phyloP scores from a whole-genome alignment of 2,329 filamentous ascomycete genomes.

The Aspergillus spinulosporus region DNA sequence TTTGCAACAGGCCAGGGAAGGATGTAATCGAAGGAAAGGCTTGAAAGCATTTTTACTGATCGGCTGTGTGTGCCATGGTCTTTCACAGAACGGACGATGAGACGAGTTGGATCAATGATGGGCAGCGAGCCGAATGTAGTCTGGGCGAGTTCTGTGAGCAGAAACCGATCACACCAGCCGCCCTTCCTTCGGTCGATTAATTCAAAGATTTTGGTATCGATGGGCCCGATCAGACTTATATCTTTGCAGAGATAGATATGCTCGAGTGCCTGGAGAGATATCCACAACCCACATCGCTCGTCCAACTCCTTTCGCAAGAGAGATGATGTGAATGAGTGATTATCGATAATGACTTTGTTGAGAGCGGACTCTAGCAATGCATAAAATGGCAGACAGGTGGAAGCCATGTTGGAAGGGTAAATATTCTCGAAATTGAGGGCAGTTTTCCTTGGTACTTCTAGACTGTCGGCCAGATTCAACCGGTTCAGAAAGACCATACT shows the following conservation, averaged over 20 bases:
- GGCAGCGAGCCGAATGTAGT: conserved; percentile 62
- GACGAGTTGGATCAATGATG: conserved; percentile 59
- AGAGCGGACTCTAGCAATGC: conserved; percentile 73
- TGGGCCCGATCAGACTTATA: conserved; percentile 64
- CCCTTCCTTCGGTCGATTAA: conserved; percentile 64
- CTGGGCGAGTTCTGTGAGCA: conserved; percentile 74
- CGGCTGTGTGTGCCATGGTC: conserved; percentile 49
- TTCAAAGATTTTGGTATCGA: conserved; percentile 71
- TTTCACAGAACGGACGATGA: conserved; percentile 60
- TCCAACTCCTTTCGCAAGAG: conserved; percentile 68
- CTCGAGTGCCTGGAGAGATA: conserved; percentile 66
- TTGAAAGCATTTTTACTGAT: conserved; percentile 64
- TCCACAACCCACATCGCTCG: conserved; percentile 65
- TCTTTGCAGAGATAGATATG: conserved; percentile 75
- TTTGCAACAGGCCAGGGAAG: conserved; percentile 68
- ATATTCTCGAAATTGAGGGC: conserved; percentile 33
- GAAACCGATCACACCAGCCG: conserved; percentile 77
- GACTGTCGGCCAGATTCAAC: conserved; percentile 52
- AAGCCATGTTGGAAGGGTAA: conserved; percentile 40
- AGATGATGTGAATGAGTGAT: conserved; percentile 68
- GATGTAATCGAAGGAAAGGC: conserved; percentile 67
- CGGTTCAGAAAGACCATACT: conserved; percentile 80
- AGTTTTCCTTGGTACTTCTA: conserved; percentile 38
- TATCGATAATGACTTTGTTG: conserved; percentile 72
- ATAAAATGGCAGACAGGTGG: conserved; percentile 47